phyloP scores from a whole-genome alignment of 345 rosid genomes.

The Heritiera littoralis region DNA sequence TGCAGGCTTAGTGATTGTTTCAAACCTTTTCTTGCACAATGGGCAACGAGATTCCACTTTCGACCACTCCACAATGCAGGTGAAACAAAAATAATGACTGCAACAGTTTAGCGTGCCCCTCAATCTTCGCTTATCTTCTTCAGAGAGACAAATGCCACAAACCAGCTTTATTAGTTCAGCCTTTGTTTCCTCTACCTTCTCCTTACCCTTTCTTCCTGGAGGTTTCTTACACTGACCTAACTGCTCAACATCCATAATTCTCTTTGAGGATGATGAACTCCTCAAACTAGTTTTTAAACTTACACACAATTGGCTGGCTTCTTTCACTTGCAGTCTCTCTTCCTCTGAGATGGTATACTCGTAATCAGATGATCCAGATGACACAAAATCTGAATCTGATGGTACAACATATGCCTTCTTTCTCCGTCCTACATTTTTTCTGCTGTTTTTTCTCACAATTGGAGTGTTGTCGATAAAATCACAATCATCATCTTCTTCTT shows the following conservation, averaged over 20 bases:
- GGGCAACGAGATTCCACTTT: conserved; percentile 99
- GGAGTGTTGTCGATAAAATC: conserved; percentile 47
- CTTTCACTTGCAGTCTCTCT: conserved; percentile 88
- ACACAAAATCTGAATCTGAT: conserved; percentile 75
- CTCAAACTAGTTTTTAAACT: conserved; percentile 50
- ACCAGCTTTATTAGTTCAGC: conserved; percentile 58
- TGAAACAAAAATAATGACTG: conserved; percentile 91
- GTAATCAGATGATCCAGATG: conserved; percentile 63
- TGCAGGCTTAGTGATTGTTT: conserved; percentile 76
- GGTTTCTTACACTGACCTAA: conserved; percentile 43
- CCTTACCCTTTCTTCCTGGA: conserved; percentile 60
- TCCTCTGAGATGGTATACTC: conserved; percentile 93
- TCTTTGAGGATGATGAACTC: conserved; percentile 49
- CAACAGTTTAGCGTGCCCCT: conserved; percentile 86
- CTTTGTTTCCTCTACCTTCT: conserved; percentile 66
- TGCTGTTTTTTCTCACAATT: conserved; percentile 44
- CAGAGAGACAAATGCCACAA: conserved; percentile 94
- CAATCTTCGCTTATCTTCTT: conserved; percentile 82
- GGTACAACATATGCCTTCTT: conserved; percentile 45
- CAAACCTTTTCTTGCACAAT: conserved; percentile 88
- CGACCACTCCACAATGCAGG: conserved; percentile 98
- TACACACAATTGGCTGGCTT: conserved; percentile 53
- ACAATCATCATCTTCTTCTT: conserved; percentile 43
- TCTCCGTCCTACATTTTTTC: conserved; percentile 36
- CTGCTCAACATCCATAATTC: conserved; percentile 44